Conservation (phyloP, 148 eudicot species). For the Salicornia ramosissima region DNA sequence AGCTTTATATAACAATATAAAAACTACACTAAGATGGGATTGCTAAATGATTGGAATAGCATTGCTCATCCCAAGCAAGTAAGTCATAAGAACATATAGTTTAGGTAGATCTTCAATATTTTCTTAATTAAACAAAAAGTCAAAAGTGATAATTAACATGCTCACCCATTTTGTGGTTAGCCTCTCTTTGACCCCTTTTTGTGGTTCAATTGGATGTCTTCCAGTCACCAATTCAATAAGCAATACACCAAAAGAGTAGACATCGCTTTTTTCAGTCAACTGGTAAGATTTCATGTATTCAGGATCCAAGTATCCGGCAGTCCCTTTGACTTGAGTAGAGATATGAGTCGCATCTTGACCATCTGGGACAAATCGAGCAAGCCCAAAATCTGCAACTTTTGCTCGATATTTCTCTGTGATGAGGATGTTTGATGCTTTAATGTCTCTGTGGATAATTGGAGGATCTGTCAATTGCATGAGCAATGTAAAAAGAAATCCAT, state of each 20-base stretch:
- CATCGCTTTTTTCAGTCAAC: slow-evolving; percentile 80
- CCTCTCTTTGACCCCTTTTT: slow-evolving; percentile 40
- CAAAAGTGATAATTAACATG: not conserved
- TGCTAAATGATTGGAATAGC: not conserved
- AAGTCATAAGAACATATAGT: not conserved
- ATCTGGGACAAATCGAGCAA: slow-evolving; percentile 54
- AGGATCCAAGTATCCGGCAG: slow-evolving; percentile 78
- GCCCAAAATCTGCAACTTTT: slow-evolving; percentile 85
- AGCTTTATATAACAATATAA: not conserved
- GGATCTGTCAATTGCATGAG: slow-evolving; percentile 51
- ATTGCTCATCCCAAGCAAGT: not conserved
- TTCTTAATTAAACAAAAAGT: not conserved
- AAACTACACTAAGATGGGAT: not conserved
- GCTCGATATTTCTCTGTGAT: slow-evolving; percentile 70
- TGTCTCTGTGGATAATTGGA: slow-evolving; percentile 88
- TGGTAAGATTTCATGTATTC: slow-evolving; percentile 69
- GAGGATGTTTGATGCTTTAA: slow-evolving; percentile 72
- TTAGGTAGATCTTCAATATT: not conserved
- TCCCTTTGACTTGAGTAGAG: slow-evolving; percentile 73
- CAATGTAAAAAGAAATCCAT: slow-evolving; percentile 22
- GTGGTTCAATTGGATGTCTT: slow-evolving; percentile 53
- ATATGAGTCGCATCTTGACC: slow-evolving; percentile 59
- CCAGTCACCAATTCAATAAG: slow-evolving; percentile 71
- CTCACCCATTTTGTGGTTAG: slow-evolving; percentile 66
- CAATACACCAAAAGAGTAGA: slow-evolving; percentile 73